A percentile compares a stretch with the other conserved stretches of the same genome.
phyloP scores from a whole-genome alignment of 2,329 filamentous ascomycete species.

The Botrytis elliptica region DNA sequence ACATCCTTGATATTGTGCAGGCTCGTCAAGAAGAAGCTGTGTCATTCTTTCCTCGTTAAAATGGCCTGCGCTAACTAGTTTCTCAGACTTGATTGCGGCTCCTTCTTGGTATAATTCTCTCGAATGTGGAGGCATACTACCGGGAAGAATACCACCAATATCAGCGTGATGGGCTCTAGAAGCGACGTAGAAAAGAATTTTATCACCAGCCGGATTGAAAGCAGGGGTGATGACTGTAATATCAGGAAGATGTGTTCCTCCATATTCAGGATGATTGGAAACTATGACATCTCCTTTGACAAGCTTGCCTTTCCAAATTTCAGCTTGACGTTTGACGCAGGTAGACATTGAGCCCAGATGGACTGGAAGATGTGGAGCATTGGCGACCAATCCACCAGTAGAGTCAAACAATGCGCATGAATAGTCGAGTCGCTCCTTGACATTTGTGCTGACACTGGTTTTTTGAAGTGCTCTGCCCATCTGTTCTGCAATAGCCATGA shows the following conservation, averaged over 20 bases:
- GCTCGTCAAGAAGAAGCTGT: conserved; percentile 69
- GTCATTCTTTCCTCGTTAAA: conserved; percentile 78
- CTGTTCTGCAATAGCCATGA: conserved; percentile 84
- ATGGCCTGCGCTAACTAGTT: conserved; percentile 72
- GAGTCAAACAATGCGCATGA: conserved; percentile 80
- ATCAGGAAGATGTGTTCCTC: conserved; percentile 79
- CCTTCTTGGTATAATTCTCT: conserved; percentile 65
- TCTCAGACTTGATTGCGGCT: conserved; percentile 61
- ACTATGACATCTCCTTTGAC: conserved; percentile 80
- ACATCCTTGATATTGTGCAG: conserved; percentile 72
- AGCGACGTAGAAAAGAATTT: conserved; percentile 35
- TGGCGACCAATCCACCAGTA: conserved; percentile 73
- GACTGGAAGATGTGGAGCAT: conserved; percentile 77
- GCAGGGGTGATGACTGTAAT: conserved; percentile 81
- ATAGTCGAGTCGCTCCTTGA: conserved; percentile 80
- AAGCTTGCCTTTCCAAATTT: conserved; percentile 76
- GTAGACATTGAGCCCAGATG: conserved; percentile 86
- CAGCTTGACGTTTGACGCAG: conserved; percentile 73
- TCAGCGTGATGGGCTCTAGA: conserved; percentile 71
- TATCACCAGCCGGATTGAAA: conserved; percentile 62
- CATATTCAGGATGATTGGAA: conserved; percentile 81
- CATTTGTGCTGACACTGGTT: conserved; percentile 76
- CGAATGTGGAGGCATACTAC: conserved; percentile 78
- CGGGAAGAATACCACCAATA: conserved; percentile 79
- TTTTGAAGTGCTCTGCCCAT: conserved; percentile 80